phyloP scores from a whole-genome alignment of 192 early-diverging fungal genomes.

The Chytriomyces hyalinus region DNA sequence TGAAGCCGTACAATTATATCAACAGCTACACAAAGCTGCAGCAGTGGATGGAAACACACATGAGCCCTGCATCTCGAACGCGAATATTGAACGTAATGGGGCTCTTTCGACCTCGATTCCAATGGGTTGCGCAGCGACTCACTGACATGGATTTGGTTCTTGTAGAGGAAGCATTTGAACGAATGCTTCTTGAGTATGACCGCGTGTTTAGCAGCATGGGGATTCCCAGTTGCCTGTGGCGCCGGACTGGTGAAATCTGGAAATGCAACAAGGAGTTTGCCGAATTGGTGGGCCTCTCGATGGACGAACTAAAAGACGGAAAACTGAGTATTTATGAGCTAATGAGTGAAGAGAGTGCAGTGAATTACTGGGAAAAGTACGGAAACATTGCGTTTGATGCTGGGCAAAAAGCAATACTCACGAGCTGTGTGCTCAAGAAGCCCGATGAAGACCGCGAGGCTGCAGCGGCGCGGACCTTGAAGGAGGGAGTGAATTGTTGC shows the following conservation, averaged over 20 bases:
- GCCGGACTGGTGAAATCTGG: constrained; percentile 95
- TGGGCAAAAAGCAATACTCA: constrained; percentile 94
- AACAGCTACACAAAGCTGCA: constrained; percentile 88
- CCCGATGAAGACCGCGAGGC: constrained; percentile 55
- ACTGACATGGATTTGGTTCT: constrained; percentile 93
- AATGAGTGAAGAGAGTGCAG: constrained; percentile 90
- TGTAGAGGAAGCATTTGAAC: constrained; percentile 96
- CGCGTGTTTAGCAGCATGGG: constrained; percentile 93
- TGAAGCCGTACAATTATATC: constrained; percentile 97
- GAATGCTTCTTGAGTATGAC: constrained; percentile 93
- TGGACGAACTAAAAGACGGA: constrained; percentile 82
- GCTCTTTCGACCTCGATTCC: constrained; percentile 86
- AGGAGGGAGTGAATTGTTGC: constrained; percentile 67
- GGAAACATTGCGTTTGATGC: constrained; percentile 97
- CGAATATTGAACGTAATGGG: constrained; percentile 89
- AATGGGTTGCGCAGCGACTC: constrained; percentile 82
- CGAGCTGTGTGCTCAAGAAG: constrained; percentile 82
- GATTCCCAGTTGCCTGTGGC: constrained; percentile 93
- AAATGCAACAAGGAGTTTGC: constrained; percentile 97
- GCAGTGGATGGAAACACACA: constrained; percentile 86
- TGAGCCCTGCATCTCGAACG: constrained; percentile 71
- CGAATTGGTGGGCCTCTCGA: constrained; percentile 78
- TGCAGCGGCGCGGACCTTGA: constrained; percentile 10
- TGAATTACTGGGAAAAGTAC: constrained; percentile 99
- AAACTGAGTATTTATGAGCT: constrained; percentile 58